Conservation (phyloP, 2,329 filamentous ascomycete genomes). For the Thielaviopsis euricoi region DNA sequence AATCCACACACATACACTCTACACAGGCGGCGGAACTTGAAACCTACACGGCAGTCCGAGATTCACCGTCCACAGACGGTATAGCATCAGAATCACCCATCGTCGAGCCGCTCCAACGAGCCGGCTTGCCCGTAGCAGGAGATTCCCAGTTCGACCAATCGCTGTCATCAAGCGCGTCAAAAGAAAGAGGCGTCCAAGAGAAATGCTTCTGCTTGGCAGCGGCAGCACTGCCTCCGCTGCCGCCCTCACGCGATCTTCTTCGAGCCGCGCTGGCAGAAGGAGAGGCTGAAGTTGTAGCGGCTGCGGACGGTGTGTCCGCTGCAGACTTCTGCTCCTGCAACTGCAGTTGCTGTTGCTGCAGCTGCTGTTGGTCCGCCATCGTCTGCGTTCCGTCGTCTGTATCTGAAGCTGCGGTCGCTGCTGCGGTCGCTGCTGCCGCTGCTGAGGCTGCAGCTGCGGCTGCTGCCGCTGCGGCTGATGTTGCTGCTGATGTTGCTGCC, state of each 20-base stretch:
- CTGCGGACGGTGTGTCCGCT: not conserved
- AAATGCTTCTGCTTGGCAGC: slow-evolving; percentile 33
- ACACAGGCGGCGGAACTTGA: not conserved
- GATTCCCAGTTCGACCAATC: slow-evolving; percentile 52
- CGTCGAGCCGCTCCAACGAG: slow-evolving; percentile 49
- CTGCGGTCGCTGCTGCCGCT: not conserved
- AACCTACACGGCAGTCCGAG: slow-evolving; percentile 32
- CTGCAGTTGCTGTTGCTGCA: not conserved
- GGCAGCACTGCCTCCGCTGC: slow-evolving; percentile 19
- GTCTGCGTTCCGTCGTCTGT: not conserved
- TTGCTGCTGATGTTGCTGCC: not conserved
- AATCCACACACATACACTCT: not conserved
- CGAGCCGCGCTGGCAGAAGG: slow-evolving; percentile 4
- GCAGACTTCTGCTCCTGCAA: not conserved
- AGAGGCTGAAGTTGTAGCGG: slow-evolving; percentile 9
- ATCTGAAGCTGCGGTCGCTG: not conserved
- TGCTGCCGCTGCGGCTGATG: no score
- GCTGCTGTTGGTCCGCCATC: not conserved
- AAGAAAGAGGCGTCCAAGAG: slow-evolving; percentile 41
- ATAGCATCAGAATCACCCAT: slow-evolving; percentile 27
- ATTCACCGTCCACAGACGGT: slow-evolving; percentile 32
- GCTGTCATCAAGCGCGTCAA: slow-evolving; percentile 41
- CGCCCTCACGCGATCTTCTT: slow-evolving; percentile 8
- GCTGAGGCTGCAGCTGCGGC: no score
- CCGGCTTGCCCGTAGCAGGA: slow-evolving; percentile 35